phyloP scores from a whole-genome alignment of 225 moss, liverwort and hornwort species.

The Bryum argenteum region DNA sequence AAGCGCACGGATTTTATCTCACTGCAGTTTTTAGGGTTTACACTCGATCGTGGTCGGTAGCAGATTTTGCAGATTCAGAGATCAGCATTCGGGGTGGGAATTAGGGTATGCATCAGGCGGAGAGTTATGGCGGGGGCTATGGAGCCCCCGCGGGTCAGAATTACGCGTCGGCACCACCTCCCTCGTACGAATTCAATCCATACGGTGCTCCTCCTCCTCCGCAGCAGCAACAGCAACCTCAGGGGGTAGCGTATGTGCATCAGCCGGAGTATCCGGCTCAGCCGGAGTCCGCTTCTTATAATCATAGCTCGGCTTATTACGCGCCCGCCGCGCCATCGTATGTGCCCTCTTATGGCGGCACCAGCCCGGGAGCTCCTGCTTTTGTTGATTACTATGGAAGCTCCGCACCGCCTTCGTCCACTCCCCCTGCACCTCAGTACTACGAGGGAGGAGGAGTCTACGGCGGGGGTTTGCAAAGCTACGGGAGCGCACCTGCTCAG shows the following conservation, averaged over 20 bases:
- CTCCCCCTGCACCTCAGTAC: slow-evolving; percentile 40
- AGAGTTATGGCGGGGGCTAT: slow-evolving; percentile 55
- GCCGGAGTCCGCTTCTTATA: slow-evolving; percentile 31
- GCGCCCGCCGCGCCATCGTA: slow-evolving; percentile 48
- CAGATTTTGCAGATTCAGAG: slow-evolving; percentile 9
- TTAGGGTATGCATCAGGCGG: slow-evolving; percentile 64
- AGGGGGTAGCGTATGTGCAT: slow-evolving; percentile 32
- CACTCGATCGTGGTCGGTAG: not conserved
- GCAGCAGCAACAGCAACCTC: slow-evolving; percentile 30
- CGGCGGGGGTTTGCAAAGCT: slow-evolving; percentile 30
- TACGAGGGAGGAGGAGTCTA: slow-evolving; percentile 29
- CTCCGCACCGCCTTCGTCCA: slow-evolving; percentile 52
- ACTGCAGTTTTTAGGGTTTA: slow-evolving; percentile 33
- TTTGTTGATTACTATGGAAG: slow-evolving; percentile 63
- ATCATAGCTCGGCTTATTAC: slow-evolving; percentile 48
- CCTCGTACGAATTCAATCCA: slow-evolving; percentile 49
- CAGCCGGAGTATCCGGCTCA: slow-evolving; percentile 33
- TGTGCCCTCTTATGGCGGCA: slow-evolving; percentile 54
- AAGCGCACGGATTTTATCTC: not conserved
- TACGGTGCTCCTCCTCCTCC: slow-evolving; percentile 43
- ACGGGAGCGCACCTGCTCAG: slow-evolving; percentile 49
- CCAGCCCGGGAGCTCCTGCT: slow-evolving; percentile 55
- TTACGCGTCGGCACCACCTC: slow-evolving; percentile 46
- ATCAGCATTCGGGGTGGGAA: not conserved
- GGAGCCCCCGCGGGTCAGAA: slow-evolving; percentile 40